Evolutionary conservation across 768 basidiomycete species (phyloP), one percentile per base, ranked within the genome.

Genomic region (Hemileccinum rubropunctum): DNA sequence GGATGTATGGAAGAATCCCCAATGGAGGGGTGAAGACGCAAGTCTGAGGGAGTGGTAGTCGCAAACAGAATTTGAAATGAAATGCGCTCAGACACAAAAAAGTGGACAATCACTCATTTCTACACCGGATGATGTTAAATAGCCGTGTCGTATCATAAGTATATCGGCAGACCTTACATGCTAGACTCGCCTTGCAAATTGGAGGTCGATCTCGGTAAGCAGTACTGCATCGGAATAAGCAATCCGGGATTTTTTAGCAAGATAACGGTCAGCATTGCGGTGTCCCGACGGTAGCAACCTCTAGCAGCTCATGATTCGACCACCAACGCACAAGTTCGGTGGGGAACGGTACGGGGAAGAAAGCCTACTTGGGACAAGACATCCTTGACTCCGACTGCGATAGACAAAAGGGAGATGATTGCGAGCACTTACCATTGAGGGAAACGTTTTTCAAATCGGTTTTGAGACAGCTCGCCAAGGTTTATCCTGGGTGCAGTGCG

Each of bases 21-120:
- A 79, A 3, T 81, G 79, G 78, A 70, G 79, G 49, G 81, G 79
- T 2, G 69, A 71, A 7, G 81, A 84, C 52, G 81, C 77, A 1
- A 71, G 71, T 39, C 61, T 83, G 45, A 65, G 75, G 43, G 82
- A 82, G 54, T 83, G 82, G 81, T 82, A 35, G 12, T 21, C 11
- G 28, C 28, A 30, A 30, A 4, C 28, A 12, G 11, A 14, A 54
- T 44, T 55, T 40, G 10, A 45, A 53, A 46, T 27, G 21, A 6
- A 33, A 8, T 2, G 6, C 15, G 12, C 33, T 32, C 23, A 2
- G 4, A 5, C 10, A 48, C 13, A 15, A 15, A 38, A 20, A 7
- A 26, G 47, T 36, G 17, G 9, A n/a, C 7, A 1, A 17, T 17
- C 8, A 10, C n/a, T n/a, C 35, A n/a, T 36, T 36, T 36, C n/a